Conservation (phyloP, 164 flowering plant genomes). For the Houttuynia cordata region DNA sequence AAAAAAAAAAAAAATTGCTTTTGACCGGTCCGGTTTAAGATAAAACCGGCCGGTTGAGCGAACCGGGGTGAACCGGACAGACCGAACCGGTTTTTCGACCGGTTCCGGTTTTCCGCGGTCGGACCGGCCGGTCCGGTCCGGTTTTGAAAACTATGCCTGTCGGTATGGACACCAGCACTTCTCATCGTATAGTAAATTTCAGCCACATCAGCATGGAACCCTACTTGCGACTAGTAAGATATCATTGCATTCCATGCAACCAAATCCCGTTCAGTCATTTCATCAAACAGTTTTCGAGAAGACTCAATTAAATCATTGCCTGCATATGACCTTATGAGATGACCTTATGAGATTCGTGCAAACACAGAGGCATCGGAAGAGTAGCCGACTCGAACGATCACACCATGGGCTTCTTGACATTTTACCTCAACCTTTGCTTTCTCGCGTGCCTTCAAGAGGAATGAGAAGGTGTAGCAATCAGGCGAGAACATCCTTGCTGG, state of each 20-base stretch:
- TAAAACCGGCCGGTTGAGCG: too few species aligned
- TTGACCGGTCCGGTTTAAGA: too few species aligned
- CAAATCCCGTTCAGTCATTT: slow-evolving; percentile 36
- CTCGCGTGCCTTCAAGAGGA: slow-evolving; percentile 47
- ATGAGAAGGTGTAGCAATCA: slow-evolving; percentile 35
- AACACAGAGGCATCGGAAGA: slow-evolving; percentile 23
- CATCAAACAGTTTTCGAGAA: slow-evolving; percentile 34
- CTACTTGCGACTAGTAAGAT: slow-evolving; percentile 37
- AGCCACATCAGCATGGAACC: slow-evolving; percentile 31
- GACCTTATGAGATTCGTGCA: slow-evolving; percentile 39
- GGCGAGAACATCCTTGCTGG: slow-evolving; percentile 10
- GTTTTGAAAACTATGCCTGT: too few species aligned
- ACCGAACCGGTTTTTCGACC: too few species aligned
- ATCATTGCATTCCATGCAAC: slow-evolving; percentile 57
- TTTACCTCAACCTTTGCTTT: slow-evolving; percentile 17
- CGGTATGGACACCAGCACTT: slow-evolving; percentile 15
- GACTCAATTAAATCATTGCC: slow-evolving; percentile 19
- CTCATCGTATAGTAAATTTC: slow-evolving; percentile 26
- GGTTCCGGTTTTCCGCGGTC: too few species aligned
- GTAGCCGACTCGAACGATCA: slow-evolving; percentile 27
- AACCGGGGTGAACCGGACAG: too few species aligned
- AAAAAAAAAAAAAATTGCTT: too few species aligned
- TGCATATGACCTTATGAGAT: slow-evolving; percentile 27
- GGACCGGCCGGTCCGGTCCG: too few species aligned
- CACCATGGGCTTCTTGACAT: slow-evolving; percentile 41